Base-by-base conservation (phyloP, 441 rosid species). In the Croton setiger region DNA sequence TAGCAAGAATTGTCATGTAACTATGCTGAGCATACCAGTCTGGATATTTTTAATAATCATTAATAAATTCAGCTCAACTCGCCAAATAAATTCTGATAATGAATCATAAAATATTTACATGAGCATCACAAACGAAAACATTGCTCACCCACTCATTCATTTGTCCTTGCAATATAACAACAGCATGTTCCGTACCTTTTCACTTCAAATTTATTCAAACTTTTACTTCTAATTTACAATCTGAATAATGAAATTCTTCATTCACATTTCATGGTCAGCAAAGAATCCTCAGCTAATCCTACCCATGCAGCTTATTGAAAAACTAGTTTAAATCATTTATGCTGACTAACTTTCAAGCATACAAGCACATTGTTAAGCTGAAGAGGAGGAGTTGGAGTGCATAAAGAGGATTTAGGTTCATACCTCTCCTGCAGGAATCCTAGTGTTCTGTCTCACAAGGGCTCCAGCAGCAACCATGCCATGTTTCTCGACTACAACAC, bases 391-490 rank as follows among this genome's bases (percentile, higher is more conserved):
- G 62, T 13, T 37, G 1, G 5, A 3, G 13, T 5, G 35, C 12
- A 8, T 36, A 55, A n/a, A 47, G 36, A 65, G 47, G 54, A 43
- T 7, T 27, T 44, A 44, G 21, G 41, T 21, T 66, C 56, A 68
- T 86, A 91, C 98, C 97, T 93, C 97, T 62, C 97, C 92, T 39
- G 92, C 48, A 68, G 96, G 91, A 77, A 93, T 89, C 75, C 76
- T 88, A 20, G 89, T 85, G 75, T 93, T 93, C 84, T 91, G 97
- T 72, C 97, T 79, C 58, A 91, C 98, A 76, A 93, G 97, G 53
- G 97, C 87, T 76, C 98, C 98, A 70, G 96, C 98, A 72, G 98
- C 95, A 80, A 91, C 93, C 92, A 93, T 88, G 43, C 79, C 92
- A 83, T 88, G 84, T 83, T 87, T 89, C 79, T 91, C 95, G 63